Conservation (phyloP, 352 stramenopile genomes). For the Globisporangium yorkense region DNA sequence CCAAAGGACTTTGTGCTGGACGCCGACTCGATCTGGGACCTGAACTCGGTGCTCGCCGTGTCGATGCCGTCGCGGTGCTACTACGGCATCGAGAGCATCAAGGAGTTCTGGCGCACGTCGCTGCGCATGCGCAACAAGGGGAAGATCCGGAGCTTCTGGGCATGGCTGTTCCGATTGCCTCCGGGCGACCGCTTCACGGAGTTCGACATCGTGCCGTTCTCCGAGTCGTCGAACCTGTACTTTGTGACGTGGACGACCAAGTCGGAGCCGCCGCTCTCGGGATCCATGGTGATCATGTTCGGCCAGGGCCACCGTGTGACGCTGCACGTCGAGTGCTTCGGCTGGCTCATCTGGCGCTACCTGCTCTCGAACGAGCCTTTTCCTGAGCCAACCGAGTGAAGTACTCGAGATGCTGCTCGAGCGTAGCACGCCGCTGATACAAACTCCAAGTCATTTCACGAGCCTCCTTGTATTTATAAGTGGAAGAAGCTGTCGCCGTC, state of each 20-base stretch:
- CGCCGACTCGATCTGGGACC: constrained; percentile 79
- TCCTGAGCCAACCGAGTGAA: constrained; percentile 54
- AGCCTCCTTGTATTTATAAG: too few relatives aligned
- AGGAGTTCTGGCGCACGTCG: constrained; percentile 82
- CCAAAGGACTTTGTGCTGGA: constrained; percentile 84
- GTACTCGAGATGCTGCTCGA: too few relatives aligned
- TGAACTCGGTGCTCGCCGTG: constrained; percentile 79
- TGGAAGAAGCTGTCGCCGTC: too few relatives aligned
- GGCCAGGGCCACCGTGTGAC: constrained; percentile 76
- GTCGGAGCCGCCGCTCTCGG: constrained; percentile 57
- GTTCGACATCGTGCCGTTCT: constrained; percentile 77
- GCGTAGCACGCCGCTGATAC: too few relatives aligned
- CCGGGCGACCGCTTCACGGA: constrained; percentile 69
- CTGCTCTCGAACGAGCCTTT: constrained; percentile 80
- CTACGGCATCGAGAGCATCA: constrained; percentile 84
- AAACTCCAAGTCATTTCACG: too few relatives aligned
- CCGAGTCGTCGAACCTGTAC: constrained; percentile 63
- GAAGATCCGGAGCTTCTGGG: constrained; percentile 85
- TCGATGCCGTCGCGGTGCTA: constrained; percentile 85
- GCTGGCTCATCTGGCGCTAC: constrained; percentile 84
- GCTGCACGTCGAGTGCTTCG: constrained; percentile 81
- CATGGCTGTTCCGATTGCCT: constrained; percentile 72
- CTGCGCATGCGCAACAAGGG: constrained; percentile 84
- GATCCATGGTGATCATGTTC: constrained; percentile 85
- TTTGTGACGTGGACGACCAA: constrained; percentile 85